Conservation (phyloP, 202 grass and related monocot genomes). For the Setaria viridis region DNA sequence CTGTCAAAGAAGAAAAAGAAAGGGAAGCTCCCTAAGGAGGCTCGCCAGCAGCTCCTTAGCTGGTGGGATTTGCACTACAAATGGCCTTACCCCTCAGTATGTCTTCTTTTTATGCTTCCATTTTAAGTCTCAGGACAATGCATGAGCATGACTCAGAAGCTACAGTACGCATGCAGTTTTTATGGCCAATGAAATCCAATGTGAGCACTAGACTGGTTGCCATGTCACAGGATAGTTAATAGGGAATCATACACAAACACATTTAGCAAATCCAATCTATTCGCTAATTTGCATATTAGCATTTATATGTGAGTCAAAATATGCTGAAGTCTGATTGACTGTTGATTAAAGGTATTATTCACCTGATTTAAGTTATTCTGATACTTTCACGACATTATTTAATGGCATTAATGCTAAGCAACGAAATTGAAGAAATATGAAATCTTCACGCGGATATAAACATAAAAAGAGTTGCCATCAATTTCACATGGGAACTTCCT, state of each 20-base stretch:
- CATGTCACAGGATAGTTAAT: background rate
- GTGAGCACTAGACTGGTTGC: background rate
- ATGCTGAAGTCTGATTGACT: background rate
- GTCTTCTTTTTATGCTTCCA: background rate
- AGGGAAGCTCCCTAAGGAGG: constrained; percentile 96
- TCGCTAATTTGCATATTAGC: background rate
- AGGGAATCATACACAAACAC: background rate
- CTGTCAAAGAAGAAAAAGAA: constrained; percentile 99
- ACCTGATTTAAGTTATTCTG: background rate
- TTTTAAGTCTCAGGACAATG: background rate
- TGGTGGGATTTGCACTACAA: constrained; percentile 99
- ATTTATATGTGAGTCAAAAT: background rate
- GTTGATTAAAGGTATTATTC: background rate
- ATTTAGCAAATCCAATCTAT: background rate
- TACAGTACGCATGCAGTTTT: background rate
- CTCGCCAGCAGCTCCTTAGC: constrained; percentile 85
- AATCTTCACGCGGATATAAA: background rate
- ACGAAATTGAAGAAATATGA: background rate
- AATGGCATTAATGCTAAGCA: background rate
- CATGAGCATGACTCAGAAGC: background rate
- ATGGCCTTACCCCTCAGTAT: constrained; percentile 97
- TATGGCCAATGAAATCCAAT: background rate
- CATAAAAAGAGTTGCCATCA: background rate
- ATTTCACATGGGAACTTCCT: background rate
- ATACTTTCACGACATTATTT: background rate